Evolutionary conservation across 2,329 filamentous ascomycete genomes (phyloP), one percentile per base, ranked within the genome.

Genomic region (Botrytis porri): DNA sequence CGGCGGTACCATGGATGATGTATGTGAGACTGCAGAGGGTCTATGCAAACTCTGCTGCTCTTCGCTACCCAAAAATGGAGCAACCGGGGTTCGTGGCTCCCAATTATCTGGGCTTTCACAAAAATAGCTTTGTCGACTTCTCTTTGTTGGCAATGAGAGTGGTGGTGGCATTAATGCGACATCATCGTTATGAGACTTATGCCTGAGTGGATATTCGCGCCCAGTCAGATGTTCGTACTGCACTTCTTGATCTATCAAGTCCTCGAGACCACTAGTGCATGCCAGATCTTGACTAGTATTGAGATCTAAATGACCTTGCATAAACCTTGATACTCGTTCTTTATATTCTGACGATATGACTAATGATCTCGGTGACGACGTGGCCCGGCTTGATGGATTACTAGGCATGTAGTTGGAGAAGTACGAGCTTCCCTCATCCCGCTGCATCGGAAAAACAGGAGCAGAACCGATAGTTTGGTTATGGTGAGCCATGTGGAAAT

Each of bases 211-310:
- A 54, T 64, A 51, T 32, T 41, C 70, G n/a, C 45, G 48, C 35
- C 10, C 35, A 16, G 59, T 41, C 64, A 57, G 65, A 39, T 69
- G 3, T n/a, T 74, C 65, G 37, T 72, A 66, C 9, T 39, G 64
- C 9, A 43, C 61, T 45, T 75, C 74, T 60, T 70, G 51, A 29
- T 73, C 64, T 41, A 74, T 39, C 18, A 74, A 65, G 8, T 72
- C 73, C 25, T 75, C 32, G n/a, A 75, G 54, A 25, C 29, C 48
- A 51, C 35, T 43, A 18, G 25, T 25, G 43, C 37, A 25, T 22
- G n/a, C 5, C 14, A n/a, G 3, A 32, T n/a, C 37, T 37, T 45
- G 59, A 43, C 35, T 71, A 22, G 32, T 35, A 41, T 62, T 66
- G 6, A 48, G 70, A 43, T 66, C 37, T 25, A 65, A 51, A 16